Percentiles rank a stretch among this genome's conserved stretches.
Evolutionary conservation across 352 stramenopile species (phyloP).

Genomic region (Globisporangium echinulatum): DNA sequence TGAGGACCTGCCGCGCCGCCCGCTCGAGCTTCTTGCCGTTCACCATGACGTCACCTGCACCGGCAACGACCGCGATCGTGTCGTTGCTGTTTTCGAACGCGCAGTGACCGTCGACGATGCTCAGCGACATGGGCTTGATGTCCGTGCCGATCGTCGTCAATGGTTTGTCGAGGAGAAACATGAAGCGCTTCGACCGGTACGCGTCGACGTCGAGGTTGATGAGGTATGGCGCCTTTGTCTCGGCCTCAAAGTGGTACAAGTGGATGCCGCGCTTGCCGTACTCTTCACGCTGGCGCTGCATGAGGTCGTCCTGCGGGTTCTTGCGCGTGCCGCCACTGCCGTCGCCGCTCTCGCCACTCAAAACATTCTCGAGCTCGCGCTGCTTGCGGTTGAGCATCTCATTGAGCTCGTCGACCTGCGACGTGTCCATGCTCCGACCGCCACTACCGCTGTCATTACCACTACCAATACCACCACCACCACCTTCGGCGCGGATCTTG

Average conservation of each 20-base stretch:
- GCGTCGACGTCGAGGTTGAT: conserved; percentile 93
- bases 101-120: conserved; percentile 87
- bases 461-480: conserved; percentile 6
- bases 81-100: conserved; percentile 44
- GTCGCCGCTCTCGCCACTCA: conserved; percentile 42
- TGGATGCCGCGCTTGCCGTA: conserved; percentile 89
- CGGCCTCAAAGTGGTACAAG: conserved; percentile 85
- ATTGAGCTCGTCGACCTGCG: conserved; percentile 56
- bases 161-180: conserved; percentile 82
- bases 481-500: conserved; percentile 32
- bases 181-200: conserved; percentile 89
- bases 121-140: conserved; percentile 90
- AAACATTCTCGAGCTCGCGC: conserved; percentile 59
- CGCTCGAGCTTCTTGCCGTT: conserved; percentile 78
- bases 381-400: conserved; percentile 67
- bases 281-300: conserved; percentile 85
- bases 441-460: conserved; percentile 1
- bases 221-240: conserved; percentile 81
- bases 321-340: conserved; percentile 23
- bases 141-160: conserved; percentile 62
- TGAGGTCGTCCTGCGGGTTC: conserved; percentile 74
- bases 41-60: conserved; percentile 80
- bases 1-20: conserved; percentile 30
- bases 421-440: conserved; percentile 8
- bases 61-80: conserved; percentile 49